Percentiles rank a stretch among this genome's conserved stretches.
phyloP scores from a whole-genome alignment of 768 basidiomycete genomes.

The Termitomyces heimii region DNA sequence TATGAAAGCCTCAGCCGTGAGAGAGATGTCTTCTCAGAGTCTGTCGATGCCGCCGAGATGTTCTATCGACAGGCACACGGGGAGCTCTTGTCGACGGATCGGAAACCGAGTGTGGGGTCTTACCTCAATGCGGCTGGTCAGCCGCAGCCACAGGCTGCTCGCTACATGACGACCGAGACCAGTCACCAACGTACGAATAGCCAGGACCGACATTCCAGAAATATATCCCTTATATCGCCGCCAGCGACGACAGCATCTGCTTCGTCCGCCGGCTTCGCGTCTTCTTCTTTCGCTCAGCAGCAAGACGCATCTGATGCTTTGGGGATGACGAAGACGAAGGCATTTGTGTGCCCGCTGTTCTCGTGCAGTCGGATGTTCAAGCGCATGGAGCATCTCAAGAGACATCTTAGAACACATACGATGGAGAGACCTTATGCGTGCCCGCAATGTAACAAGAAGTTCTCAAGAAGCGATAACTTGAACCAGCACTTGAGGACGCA shows the following conservation, averaged over 20 bases:
- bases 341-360: slow-evolving; percentile 77
- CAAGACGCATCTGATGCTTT: slow-evolving; percentile 14
- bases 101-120: slow-evolving; percentile 24
- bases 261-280: slow-evolving; percentile 16
- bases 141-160: slow-evolving; percentile 9
- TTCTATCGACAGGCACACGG: slow-evolving; percentile 58
- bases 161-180: slow-evolving; percentile 9
- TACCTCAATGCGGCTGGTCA: slow-evolving; percentile 22
- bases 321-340: slow-evolving; percentile 43
- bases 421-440: slow-evolving; percentile 84
- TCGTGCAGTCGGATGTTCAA: slow-evolving; percentile 86
- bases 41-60: slow-evolving; percentile 58
- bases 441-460: slow-evolving; percentile 68
- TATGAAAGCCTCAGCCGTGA: slow-evolving; percentile 19
- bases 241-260: slow-evolving; percentile 10
- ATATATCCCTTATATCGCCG: slow-evolving; percentile 18
- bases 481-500: slow-evolving; percentile 85
- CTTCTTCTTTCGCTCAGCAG: slow-evolving; percentile 21
- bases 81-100: slow-evolving; percentile 35
- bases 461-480: slow-evolving; percentile 86
- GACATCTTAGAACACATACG: slow-evolving; percentile 86
- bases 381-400: slow-evolving; percentile 86
- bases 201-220: slow-evolving; percentile 24
- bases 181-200: slow-evolving; percentile 21
- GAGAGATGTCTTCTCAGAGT: slow-evolving; percentile 19